Evolutionary conservation across 116 monocot species (phyloP), one percentile per base, ranked within the genome.

Genomic region (Posidonia oceanica): DNA sequence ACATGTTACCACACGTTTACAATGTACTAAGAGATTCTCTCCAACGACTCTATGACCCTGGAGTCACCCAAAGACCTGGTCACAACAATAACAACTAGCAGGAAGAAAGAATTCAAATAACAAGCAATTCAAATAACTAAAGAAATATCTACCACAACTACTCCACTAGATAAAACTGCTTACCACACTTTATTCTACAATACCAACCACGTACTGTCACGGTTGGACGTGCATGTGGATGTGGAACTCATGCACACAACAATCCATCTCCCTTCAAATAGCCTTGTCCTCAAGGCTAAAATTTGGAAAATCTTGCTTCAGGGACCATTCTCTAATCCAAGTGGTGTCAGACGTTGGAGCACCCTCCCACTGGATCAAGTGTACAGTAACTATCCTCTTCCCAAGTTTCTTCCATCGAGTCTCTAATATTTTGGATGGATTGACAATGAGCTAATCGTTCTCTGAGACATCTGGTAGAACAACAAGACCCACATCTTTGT

Each of bases 211-310:
- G 29, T 29, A 29, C 29, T 29, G 1, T 29, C 29, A 29, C 1
- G 29, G 29, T 29, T 29, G 29, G 29, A 29, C 29, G 1, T 29
- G 29, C 29, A 29, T 29, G 29, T 29, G 29, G 29, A 29, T 29
- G 29, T 29, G 29, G 29, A 29, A 29, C 29, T 29, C 54, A 54
- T 17, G 60, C 61, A 61, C 61, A 61, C 7, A 61, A 17, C 61
- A 61, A 21, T 61, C 4, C 29, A 4, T 11, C 7, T 18, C 23
- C 29, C 29, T 22, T 61, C 61, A 36, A 10, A 4, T 10, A 61
- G 22, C 61, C 61, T 61, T 61, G 61, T 61, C 60, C 60, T 61
- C 60, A 61, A 61, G 61, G 5, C 23, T 36, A 20, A 36, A 61
- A 36, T 29, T 61, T 61, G 61, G 61, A 61, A 23, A 61, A 36